Percentiles rank a stretch among this genome's conserved stretches.
These are phyloP conservation scores for Epicoccum sorghinum DNA, from an alignment of 2,329 filamentous ascomycete species.

Conservation along the genomic window DNA sequence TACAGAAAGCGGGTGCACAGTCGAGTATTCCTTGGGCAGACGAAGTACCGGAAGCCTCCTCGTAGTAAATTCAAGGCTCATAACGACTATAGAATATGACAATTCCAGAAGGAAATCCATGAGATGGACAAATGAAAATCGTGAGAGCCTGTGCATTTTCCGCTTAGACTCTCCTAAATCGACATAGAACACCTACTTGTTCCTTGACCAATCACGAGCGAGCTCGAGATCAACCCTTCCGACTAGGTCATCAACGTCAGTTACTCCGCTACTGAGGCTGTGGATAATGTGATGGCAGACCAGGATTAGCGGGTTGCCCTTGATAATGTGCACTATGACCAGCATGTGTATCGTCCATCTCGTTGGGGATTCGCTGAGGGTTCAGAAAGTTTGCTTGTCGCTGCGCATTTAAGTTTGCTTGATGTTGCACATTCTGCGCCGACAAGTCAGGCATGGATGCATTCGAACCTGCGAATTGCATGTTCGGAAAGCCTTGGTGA, in stretches of 20 bases:
- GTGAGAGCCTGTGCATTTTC: neutral
- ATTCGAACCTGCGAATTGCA: too few species aligned
- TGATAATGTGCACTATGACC: neutral
- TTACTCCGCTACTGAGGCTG: neutral
- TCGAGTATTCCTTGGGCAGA: constrained; percentile 70
- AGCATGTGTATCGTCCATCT: neutral
- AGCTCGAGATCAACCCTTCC: too few species aligned
- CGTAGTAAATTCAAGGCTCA: too few species aligned
- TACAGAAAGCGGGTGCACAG: constrained; percentile 69
- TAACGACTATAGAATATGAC: too few species aligned
- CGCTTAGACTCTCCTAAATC: too few species aligned
- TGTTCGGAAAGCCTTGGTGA: too few species aligned
- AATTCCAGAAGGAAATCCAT: neutral
- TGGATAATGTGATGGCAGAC: neutral
- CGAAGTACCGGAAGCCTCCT: constrained; percentile 50
- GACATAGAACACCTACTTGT: too few species aligned
- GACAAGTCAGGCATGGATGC: too few species aligned
- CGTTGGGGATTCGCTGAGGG: neutral
- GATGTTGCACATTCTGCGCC: too few species aligned
- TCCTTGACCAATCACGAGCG: too few species aligned
- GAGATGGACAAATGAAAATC: neutral
- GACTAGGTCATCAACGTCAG: too few species aligned
- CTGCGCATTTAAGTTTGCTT: neutral
- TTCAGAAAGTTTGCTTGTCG: neutral
- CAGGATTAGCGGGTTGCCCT: neutral